Conservation (phyloP, 345 rosid species). For the Noccaea caerulescens region DNA sequence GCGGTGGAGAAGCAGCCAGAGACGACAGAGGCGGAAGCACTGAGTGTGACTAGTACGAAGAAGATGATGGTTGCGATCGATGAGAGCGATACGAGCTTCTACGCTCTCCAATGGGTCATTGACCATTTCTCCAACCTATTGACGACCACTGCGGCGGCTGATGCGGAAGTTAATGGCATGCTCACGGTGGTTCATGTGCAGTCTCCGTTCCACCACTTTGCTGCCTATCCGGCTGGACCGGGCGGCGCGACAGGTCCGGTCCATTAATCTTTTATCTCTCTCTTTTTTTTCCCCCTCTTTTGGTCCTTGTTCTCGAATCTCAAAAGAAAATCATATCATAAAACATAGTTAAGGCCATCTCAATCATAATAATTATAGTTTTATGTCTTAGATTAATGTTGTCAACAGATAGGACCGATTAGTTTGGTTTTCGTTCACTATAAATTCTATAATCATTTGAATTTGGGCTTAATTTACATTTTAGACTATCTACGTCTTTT, state of each 20-base stretch:
- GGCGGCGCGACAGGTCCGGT: slow-evolving; percentile 49
- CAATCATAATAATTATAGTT: no score
- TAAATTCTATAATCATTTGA: no score
- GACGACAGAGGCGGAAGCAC: slow-evolving; percentile 15
- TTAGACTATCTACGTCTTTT: no score
- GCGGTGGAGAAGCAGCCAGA: slow-evolving; percentile 40
- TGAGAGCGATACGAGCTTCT: slow-evolving; percentile 54
- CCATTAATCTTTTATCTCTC: slow-evolving; percentile 5
- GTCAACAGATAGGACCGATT: no score
- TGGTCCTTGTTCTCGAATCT: neutral
- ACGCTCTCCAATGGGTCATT: slow-evolving; percentile 47
- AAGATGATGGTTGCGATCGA: slow-evolving; percentile 55
- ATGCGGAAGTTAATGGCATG: slow-evolving; percentile 29
- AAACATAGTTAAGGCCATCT: neutral
- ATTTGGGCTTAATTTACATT: no score
- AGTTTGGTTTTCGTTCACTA: no score
- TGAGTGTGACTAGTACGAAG: slow-evolving; percentile 34
- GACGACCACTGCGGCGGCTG: slow-evolving; percentile 23
- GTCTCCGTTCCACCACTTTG: slow-evolving; percentile 42
- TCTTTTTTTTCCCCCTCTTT: neutral
- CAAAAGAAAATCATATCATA: neutral
- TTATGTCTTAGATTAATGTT: no score
- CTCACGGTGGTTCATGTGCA: slow-evolving; percentile 56
- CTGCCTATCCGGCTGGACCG: slow-evolving; percentile 49
- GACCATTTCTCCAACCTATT: slow-evolving; percentile 43